Evolutionary conservation across 2,329 filamentous ascomycete species (phyloP), one percentile per base, ranked within the genome.

Genomic region (Colletotrichum orbiculare): DNA sequence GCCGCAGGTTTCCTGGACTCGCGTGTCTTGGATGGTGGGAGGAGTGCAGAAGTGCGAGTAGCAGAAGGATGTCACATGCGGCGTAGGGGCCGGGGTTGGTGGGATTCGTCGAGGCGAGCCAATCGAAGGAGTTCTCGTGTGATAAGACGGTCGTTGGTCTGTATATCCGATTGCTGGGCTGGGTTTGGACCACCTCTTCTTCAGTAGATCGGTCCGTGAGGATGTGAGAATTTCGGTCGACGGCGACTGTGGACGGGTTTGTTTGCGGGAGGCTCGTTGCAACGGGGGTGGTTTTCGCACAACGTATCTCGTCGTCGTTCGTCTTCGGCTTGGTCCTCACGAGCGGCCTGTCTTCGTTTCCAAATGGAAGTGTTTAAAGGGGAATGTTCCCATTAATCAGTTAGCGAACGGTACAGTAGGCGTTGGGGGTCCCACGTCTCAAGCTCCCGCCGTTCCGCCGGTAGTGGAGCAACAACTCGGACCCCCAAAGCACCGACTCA

Each of bases 21-120:
- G 13, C 35, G 41, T 57, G 42, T 61, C 54, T 65, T 60, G 46
- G 61, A 42, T 64, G 53, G 63, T 54, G 63, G 60, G 59, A 67
- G 67, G 55, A 55, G 64, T 54, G 55, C 49, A 66, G 57, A 63
- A 57, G 56, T 17, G 25, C n/a, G 17, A 46, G 33, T 25, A 17
- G 13, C 37, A 55, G 48, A 54, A 45, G 53, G 45, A 69, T 62
- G 67, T 69, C 65, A 69, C 67, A 68, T 69, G 67, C 57, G 65
- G 60, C 47, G 48, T 60, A 49, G 56, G 38, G 46, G 39, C 67
- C 33, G 37, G 49, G 54, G 61, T 48, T 45, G 47, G 47, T 56
- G 47, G 25, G 25, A 25, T 54, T 41, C 48, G 48, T 17, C 25
- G 45, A 17, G 25, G 17, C 57, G 48, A 58, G 54, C 66, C 66